Percentiles rank a stretch among this genome's conserved stretches.
Conservation (phyloP, 2,329 filamentous ascomycete species). For the Fusarium robinianum region DNA sequence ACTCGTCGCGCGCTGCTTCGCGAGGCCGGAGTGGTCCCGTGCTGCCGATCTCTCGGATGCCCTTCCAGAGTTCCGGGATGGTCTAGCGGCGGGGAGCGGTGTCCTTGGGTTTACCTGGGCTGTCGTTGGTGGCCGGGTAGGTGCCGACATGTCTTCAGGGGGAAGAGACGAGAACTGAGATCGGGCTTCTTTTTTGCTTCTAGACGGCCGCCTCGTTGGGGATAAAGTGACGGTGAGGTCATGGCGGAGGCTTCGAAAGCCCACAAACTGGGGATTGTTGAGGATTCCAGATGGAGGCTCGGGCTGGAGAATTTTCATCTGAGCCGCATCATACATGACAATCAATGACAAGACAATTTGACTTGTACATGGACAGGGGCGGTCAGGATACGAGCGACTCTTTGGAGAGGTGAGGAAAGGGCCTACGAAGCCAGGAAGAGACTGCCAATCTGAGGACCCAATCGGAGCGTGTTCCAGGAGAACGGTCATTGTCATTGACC, state of each 20-base stretch:
- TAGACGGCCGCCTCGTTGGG: conserved; percentile 11
- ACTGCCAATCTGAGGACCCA: conserved; percentile 27
- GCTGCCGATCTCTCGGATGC: conserved; percentile 36
- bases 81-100: conserved; percentile 18
- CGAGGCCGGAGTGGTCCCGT: conserved; percentile 32
- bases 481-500: conserved; percentile 29
- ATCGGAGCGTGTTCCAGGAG: conserved; percentile 36
- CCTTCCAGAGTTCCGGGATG: conserved; percentile 27
- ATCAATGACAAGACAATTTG: too few relatives aligned
- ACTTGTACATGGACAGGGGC: conserved; percentile 22
- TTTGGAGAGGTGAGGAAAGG: conserved; percentile 17
- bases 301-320: conserved; percentile 5
- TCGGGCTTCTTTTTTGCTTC: neutral
- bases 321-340: conserved; percentile 8
- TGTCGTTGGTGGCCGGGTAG: too few relatives aligned
- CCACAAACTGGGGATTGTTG: too few relatives aligned
- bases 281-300: conserved; percentile 1
- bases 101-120: too few relatives aligned
- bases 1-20: conserved; percentile 21
- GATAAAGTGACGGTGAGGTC: conserved; percentile 9
- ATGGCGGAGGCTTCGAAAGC: neutral
- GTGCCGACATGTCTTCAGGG: too few relatives aligned
- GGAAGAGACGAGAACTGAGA: conserved; percentile 2
- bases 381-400: conserved; percentile 20
- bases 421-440: too few relatives aligned